Evolutionary conservation across 495 filamentous ascomycete species (phyloP).

Genomic region (Aspergillus incahuasiensis): DNA sequence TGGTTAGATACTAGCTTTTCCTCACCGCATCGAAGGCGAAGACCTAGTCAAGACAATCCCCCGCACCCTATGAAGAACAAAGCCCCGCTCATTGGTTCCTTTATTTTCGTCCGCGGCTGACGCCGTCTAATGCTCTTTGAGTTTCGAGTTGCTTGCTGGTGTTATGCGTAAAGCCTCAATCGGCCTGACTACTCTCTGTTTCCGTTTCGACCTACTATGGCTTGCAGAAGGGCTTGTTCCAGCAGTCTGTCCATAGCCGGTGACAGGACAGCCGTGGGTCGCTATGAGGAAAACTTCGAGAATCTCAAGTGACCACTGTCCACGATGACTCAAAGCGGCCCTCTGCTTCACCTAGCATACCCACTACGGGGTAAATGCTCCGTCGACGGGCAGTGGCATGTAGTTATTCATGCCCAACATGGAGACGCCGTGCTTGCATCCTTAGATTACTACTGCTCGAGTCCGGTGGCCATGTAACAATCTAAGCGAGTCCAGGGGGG

Average conservation of each 20-base stretch:
- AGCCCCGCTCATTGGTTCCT: conserved; percentile 3
- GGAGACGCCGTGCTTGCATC: conserved; percentile 4
- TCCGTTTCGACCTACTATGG: too few relatives aligned
- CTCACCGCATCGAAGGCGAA: conserved; percentile 32
- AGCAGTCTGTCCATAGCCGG: too few relatives aligned
- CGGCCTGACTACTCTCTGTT: too few relatives aligned
- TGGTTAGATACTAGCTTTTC: conserved; percentile 7
- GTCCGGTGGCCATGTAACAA: too few relatives aligned
- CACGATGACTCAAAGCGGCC: conserved; percentile 1
- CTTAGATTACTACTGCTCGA: not conserved
- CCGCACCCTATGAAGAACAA: conserved; percentile 17
- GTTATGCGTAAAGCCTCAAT: not conserved
- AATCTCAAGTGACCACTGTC: too few relatives aligned
- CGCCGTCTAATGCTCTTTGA: not conserved
- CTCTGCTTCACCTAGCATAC: not conserved
- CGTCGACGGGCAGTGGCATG: not conserved
- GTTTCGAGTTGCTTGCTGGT: not conserved
- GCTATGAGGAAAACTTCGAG: too few relatives aligned
- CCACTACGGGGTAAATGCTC: conserved; percentile 3
- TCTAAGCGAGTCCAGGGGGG: too few relatives aligned
- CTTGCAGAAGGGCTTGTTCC: too few relatives aligned
- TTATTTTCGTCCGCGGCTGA: conserved; percentile 3
- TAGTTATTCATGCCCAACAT: conserved; percentile 14
- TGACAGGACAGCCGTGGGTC: too few relatives aligned
- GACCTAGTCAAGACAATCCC: conserved; percentile 3